These are phyloP conservation scores for Theileria luwenshuni DNA, from an alignment of 169 alveolate genomes.

Conservation along the genomic window DNA sequence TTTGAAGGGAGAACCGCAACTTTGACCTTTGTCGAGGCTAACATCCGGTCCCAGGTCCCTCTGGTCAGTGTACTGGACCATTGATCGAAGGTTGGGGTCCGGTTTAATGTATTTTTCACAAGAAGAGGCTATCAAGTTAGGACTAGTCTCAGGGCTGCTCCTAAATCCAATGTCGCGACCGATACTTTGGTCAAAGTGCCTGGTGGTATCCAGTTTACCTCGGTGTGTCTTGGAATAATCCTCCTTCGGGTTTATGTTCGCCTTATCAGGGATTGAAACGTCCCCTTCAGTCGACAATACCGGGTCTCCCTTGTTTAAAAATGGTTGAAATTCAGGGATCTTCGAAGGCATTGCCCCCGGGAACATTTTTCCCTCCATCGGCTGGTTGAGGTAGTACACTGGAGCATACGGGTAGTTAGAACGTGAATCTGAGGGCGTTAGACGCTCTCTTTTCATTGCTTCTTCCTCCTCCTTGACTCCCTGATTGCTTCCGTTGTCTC, in stretches of 20 bases:
- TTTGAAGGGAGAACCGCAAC: no score
- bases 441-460: neutral
- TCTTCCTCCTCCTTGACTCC: neutral
- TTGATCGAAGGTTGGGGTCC: neutral
- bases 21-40: no score
- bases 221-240: neutral
- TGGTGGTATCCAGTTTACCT: neutral
- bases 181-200: neutral
- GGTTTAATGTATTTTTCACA: neutral
- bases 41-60: neutral
- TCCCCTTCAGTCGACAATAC: conserved; percentile 1
- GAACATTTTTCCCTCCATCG: neutral
- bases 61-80: neutral
- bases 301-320: neutral
- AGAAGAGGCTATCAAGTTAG: conserved; percentile 4
- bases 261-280: neutral
- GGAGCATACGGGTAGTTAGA: neutral
- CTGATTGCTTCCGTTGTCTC: conserved; percentile 3
- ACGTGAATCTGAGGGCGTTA: neutral
- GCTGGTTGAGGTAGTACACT: neutral
- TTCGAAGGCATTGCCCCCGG: neutral
- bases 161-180: neutral
- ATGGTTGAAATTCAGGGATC: neutral
- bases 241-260: neutral
- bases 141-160: conserved; percentile 16